Conservation (phyloP, 768 basidiomycete species). For the Boletus coccyginus region DNA sequence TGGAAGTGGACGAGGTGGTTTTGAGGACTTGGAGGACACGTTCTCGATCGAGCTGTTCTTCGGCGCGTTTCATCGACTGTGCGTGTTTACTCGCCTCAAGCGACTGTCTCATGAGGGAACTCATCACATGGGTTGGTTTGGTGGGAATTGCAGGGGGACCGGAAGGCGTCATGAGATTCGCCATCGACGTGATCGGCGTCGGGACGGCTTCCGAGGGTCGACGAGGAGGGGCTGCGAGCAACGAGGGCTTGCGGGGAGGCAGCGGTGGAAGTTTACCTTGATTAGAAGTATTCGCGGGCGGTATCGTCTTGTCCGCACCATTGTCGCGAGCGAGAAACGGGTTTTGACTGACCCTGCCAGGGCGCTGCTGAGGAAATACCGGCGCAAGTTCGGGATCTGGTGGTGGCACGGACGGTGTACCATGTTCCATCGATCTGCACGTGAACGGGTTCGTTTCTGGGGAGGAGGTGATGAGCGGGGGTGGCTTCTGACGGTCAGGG, state of each 20-base stretch:
- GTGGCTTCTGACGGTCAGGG: slow-evolving; percentile 26
- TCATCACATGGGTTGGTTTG: slow-evolving; percentile 47
- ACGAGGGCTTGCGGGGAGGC: slow-evolving; percentile 37
- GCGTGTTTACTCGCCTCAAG: slow-evolving; percentile 72
- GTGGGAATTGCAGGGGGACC: slow-evolving; percentile 22
- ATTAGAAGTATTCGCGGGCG: neutral
- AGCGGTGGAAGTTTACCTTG: slow-evolving; percentile 28
- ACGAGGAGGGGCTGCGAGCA: slow-evolving; percentile 15
- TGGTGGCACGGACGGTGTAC: neutral
- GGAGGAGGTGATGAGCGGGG: slow-evolving; percentile 18
- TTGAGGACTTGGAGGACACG: slow-evolving; percentile 70
- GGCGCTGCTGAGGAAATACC: slow-evolving; percentile 11
- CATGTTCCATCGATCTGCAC: slow-evolving; percentile 21
- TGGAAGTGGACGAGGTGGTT: slow-evolving; percentile 44
- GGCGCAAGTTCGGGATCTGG: slow-evolving; percentile 5
- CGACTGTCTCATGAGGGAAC: slow-evolving; percentile 68
- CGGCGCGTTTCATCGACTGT: slow-evolving; percentile 65
- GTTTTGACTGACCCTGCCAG: slow-evolving; percentile 27
- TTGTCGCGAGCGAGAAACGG: slow-evolving; percentile 30
- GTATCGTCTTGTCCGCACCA: slow-evolving; percentile 5
- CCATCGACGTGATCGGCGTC: neutral
- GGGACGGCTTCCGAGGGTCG: slow-evolving; percentile 19
- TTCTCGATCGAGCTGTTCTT: slow-evolving; percentile 66
- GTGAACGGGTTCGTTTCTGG: slow-evolving; percentile 31
- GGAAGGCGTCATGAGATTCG: neutral